A percentile compares a stretch with the other conserved stretches of the same genome.
Conservation (phyloP, 139 green algal genomes). For the Chlamydomonas sp. region DNA sequence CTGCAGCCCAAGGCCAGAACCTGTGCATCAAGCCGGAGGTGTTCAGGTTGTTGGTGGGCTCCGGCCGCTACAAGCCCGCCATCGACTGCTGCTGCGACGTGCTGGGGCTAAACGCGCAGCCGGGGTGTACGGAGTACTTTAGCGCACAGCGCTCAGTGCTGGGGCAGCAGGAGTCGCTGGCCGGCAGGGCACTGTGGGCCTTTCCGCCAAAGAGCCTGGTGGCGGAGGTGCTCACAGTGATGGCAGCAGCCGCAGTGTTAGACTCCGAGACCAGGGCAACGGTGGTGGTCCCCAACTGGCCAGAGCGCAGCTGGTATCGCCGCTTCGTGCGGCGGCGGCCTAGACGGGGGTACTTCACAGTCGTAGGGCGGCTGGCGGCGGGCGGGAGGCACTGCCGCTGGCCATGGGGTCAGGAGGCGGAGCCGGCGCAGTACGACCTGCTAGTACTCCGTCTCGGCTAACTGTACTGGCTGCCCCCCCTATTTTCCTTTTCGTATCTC, state of each 20-base stretch:
- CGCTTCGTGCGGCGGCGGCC: background rate
- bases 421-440: background rate
- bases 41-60: background rate
- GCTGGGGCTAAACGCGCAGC: background rate
- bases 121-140: background rate
- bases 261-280: background rate
- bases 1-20: background rate
- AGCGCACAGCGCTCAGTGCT: background rate
- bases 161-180: background rate
- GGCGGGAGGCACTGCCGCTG: background rate
- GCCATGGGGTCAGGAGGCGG: background rate
- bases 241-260: background rate
- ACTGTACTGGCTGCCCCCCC: background rate
- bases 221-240: background rate
- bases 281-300: constrained; percentile 18
- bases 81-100: constrained; percentile 29
- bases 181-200: constrained; percentile 31
- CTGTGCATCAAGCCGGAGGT: background rate
- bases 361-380: background rate
- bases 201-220: background rate
- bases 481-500: too few relatives aligned
- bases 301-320: background rate
- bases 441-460: background rate
- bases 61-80: background rate
- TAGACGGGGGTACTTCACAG: background rate